Evolutionary conservation across 495 filamentous ascomycete genomes (phyloP), one percentile per base, ranked within the genome.

Genomic region (Astrothelium subdiscretum): DNA sequence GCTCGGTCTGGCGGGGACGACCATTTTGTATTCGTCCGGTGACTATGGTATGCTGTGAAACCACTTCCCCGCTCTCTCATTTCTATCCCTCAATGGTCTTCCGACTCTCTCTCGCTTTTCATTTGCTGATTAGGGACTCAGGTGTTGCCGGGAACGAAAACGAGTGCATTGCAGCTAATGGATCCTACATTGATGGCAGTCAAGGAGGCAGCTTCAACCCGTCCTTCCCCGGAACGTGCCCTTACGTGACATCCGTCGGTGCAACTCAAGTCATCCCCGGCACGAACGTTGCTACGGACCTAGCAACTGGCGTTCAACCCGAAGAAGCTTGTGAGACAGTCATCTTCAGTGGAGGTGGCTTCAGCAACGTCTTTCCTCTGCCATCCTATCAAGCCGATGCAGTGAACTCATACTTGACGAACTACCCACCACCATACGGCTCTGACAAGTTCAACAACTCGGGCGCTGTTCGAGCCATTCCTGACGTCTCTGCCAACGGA

Each of bases 311-410:
- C 5, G 57, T 42, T 18, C n/a, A 60, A 15, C 27, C 57, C 31
- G 61, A 43, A 10, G 18, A 20, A 13, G 59, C 22, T 42, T 35
- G 63, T 38, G 59, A 65, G 24, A 31, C 26, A 15, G 59, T 59
- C 13, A 66, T 75, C 51, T 59, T 35, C 57, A 59, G 54, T 6
- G 83, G 85, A 22, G 83, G 85, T 32, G 85, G 84, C 8, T 88
- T 88, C 72, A 84, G 80, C 62, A 87, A 88, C 66, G 76, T 87
- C 69, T 89, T 85, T 70, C 66, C 72, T 27, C 70, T 77, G 8
- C 83, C 86, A 0, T 58, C 63, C 10, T 89, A 82, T 65, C 86
- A 90, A 68, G 43, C 75, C 13, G 31, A 67, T 1, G 78, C 78
- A 1, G 81, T 89, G 3, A 67, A 70, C 0, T 63, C 68, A 58